Evolutionary conservation across 495 filamentous ascomycete species (phyloP).

Genomic region (Tuber aestivum): DNA sequence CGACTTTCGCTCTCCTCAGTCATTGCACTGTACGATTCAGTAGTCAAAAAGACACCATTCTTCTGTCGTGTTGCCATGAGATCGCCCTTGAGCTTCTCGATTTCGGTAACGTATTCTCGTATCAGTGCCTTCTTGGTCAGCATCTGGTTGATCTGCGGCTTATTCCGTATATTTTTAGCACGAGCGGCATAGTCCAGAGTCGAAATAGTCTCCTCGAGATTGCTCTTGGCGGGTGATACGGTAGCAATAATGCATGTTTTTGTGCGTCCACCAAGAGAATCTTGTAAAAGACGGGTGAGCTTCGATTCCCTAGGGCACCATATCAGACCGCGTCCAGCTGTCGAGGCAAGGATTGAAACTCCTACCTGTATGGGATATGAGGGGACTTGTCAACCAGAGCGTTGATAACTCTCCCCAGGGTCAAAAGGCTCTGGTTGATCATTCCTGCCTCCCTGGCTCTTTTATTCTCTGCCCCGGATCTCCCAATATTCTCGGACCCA

Average conservation of each 20-base stretch:
- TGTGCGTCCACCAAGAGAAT: constrained; percentile 87
- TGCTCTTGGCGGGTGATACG: constrained; percentile 85
- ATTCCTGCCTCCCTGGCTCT: constrained; percentile 89
- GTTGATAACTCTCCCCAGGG: constrained; percentile 93
- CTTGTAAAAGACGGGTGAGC: constrained; percentile 87
- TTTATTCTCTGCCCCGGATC: constrained; percentile 96
- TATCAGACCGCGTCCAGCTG: constrained; percentile 13
- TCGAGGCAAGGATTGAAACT: constrained; percentile 1
- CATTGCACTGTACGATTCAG: constrained; percentile 78
- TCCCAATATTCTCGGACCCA: constrained; percentile 93
- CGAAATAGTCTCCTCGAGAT: constrained; percentile 94
- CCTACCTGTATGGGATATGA: constrained; percentile 77
- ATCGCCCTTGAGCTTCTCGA: constrained; percentile 88
- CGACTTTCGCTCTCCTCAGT: constrained; percentile 85
- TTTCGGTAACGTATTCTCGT: constrained; percentile 83
- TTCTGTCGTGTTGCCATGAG: constrained; percentile 87
- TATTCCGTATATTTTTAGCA: constrained; percentile 97
- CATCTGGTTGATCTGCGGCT: constrained; percentile 86
- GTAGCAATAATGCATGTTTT: constrained; percentile 99
- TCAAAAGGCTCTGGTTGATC: constrained; percentile 96
- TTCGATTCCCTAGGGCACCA: constrained; percentile 68
- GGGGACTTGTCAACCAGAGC: constrained; percentile 83
- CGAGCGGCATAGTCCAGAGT: constrained; percentile 95
- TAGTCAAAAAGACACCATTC: constrained; percentile 87
- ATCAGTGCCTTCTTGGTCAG: constrained; percentile 88